These are phyloP conservation scores for Luffa acutangula DNA, from an alignment of 306 rosid species.

Conservation along the genomic window DNA sequence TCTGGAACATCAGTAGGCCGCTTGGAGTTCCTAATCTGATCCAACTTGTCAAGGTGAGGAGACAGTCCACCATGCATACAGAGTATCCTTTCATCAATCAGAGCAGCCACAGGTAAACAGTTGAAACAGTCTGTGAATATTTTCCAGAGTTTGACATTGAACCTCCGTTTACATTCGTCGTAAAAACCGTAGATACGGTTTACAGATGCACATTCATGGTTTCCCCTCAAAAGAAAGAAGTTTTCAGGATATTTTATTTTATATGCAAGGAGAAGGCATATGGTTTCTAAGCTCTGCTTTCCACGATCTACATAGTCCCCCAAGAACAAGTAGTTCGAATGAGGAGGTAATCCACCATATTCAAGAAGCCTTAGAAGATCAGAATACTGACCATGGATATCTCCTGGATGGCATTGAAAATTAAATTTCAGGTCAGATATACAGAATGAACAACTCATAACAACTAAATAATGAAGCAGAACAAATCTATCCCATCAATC, in stretches of 20 bases:
- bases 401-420: constrained; percentile 39
- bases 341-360: constrained; percentile 77
- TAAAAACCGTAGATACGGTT: constrained; percentile 83
- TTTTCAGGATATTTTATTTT: constrained; percentile 73
- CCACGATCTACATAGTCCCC: constrained; percentile 96
- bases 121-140: constrained; percentile 76
- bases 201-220: constrained; percentile 89
- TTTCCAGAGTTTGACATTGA: constrained; percentile 66
- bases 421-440: not conserved
- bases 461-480: not conserved
- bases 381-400: constrained; percentile 74
- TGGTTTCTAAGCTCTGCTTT: constrained; percentile 76
- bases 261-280: constrained; percentile 85
- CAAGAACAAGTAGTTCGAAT: constrained; percentile 65
- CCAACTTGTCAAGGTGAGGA: constrained; percentile 45
- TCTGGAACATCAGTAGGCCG: constrained; percentile 76
- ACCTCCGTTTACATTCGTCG: constrained; percentile 82
- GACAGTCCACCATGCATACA: constrained; percentile 97
- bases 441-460: not conserved
- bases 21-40: constrained; percentile 39
- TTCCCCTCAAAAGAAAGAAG: constrained; percentile 82
- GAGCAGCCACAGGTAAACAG: constrained; percentile 82
- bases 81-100: constrained; percentile 62
- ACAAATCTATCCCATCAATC: not conserved
- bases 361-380: constrained; percentile 83